phyloP scores from a whole-genome alignment of 2,329 filamentous ascomycete genomes.

The Cercospora brassicicola region DNA sequence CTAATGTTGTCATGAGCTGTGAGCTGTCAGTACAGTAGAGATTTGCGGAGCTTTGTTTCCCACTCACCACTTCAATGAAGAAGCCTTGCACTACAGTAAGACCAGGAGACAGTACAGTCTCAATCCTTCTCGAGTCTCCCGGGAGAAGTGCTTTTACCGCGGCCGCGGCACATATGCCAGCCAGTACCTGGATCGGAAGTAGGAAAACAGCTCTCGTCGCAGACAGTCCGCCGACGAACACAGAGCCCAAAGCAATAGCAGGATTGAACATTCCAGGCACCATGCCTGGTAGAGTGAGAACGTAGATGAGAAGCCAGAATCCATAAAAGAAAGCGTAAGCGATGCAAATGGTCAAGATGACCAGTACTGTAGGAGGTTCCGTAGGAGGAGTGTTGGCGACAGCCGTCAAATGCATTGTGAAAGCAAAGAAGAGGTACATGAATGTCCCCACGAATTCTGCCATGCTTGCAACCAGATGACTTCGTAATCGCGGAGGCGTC shows the following conservation, averaged over 20 bases:
- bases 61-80: constrained; percentile 39
- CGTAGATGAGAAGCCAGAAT: constrained; percentile 36
- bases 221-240: constrained; percentile 31
- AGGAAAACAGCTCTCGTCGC: constrained; percentile 32
- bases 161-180: constrained; percentile 36
- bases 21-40: constrained; percentile 8
- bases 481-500: constrained; percentile 4
- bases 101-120: constrained; percentile 32
- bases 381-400: constrained; percentile 27
- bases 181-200: constrained; percentile 36
- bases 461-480: constrained; percentile 29
- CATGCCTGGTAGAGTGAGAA: constrained; percentile 36
- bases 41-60: not conserved
- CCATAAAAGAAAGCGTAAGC: constrained; percentile 38
- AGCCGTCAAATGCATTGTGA: constrained; percentile 33
- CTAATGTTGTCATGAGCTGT: constrained; percentile 35
- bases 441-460: constrained; percentile 41
- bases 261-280: constrained; percentile 37
- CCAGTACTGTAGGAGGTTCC: constrained; percentile 24
- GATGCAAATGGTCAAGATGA: constrained; percentile 29
- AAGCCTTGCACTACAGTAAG: constrained; percentile 35
- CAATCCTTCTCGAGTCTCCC: constrained; percentile 29
- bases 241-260: constrained; percentile 37
- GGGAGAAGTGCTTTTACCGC: constrained; percentile 37
- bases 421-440: constrained; percentile 41